These are phyloP conservation scores for Symbiodinium pilosum DNA, from an alignment of 73 alveolate species.

Conservation along the genomic window DNA sequence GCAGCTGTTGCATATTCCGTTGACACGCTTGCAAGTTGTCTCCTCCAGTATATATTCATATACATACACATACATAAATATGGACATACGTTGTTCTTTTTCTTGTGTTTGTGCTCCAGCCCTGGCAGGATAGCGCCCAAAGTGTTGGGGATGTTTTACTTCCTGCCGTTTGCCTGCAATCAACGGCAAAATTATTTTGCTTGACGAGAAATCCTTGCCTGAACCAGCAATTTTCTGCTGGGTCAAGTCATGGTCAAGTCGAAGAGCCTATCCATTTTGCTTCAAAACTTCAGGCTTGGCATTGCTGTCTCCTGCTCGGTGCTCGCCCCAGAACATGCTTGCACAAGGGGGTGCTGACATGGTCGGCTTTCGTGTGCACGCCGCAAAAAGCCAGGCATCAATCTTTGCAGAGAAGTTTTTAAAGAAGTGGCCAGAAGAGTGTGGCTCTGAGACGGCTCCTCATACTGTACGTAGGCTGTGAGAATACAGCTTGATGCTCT, in stretches of 20 bases:
- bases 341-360: too few relatives aligned
- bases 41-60: too few relatives aligned
- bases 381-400: slow-evolving; percentile 47
- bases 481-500: not conserved
- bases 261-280: not conserved
- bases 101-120: too few relatives aligned
- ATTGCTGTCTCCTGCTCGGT: slow-evolving; percentile 53
- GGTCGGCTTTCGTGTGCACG: not conserved
- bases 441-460: not conserved
- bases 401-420: slow-evolving; percentile 56
- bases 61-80: too few relatives aligned
- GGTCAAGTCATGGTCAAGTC: too few relatives aligned
- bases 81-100: too few relatives aligned
- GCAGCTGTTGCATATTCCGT: too few relatives aligned
- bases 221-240: too few relatives aligned
- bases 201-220: too few relatives aligned
- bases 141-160: slow-evolving; percentile 72
- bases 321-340: not conserved
- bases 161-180: slow-evolving; percentile 1
- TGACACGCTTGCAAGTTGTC: too few relatives aligned
- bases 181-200: not conserved
- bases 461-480: too few relatives aligned
- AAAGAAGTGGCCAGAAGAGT: slow-evolving; percentile 50
- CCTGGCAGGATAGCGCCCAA: slow-evolving; percentile 55
- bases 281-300: slow-evolving; percentile 20